Percentiles rank a stretch among this genome's conserved stretches.
Evolutionary conservation across 495 filamentous ascomycete species (phyloP).

Genomic region (Tuber borchii): DNA sequence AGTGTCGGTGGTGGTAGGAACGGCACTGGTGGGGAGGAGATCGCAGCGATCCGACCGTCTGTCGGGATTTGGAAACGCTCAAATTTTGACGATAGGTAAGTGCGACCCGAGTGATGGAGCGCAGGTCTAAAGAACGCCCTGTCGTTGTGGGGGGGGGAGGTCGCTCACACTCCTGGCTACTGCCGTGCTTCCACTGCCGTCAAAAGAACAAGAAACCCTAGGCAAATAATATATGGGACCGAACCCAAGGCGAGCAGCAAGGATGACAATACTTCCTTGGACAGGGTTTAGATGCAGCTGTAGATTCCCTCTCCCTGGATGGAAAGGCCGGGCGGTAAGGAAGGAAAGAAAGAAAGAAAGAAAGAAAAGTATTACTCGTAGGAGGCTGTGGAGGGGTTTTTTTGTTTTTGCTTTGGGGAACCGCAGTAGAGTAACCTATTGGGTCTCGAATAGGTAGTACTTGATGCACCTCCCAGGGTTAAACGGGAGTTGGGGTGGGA

Average conservation of each 20-base stretch:
- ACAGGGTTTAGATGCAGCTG: constrained; percentile 24
- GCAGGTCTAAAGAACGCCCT: constrained; percentile 17
- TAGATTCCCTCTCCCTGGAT: constrained; percentile 15
- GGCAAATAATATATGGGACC: constrained; percentile 3
- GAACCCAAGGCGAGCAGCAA: constrained; percentile 22
- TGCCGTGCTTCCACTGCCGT: constrained; percentile 5
- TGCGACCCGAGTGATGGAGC: constrained; percentile 24
- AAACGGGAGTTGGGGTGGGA: constrained; percentile 20
- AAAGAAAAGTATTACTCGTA: constrained; percentile 15
- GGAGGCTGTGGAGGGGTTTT: constrained; percentile 20
- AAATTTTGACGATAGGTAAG: constrained; percentile 18
- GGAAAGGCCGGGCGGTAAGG: constrained; percentile 7
- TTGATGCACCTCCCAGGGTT: constrained; percentile 23
- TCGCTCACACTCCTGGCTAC: background rate
- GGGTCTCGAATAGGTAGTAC: background rate
- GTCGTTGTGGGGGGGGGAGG: constrained; percentile 17
- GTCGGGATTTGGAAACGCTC: constrained; percentile 32
- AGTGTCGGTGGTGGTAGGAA: constrained; percentile 19
- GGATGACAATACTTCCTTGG: constrained; percentile 18
- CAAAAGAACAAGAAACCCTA: background rate
- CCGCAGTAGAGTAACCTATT: constrained; percentile 2
- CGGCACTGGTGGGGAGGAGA: constrained; percentile 28
- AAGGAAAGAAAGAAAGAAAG: constrained; percentile 15
- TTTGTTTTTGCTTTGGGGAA: constrained; percentile 29
- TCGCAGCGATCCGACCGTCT: constrained; percentile 38